Conservation (phyloP, 805 yeast genomes). For the Teunomyces tritomae region DNA sequence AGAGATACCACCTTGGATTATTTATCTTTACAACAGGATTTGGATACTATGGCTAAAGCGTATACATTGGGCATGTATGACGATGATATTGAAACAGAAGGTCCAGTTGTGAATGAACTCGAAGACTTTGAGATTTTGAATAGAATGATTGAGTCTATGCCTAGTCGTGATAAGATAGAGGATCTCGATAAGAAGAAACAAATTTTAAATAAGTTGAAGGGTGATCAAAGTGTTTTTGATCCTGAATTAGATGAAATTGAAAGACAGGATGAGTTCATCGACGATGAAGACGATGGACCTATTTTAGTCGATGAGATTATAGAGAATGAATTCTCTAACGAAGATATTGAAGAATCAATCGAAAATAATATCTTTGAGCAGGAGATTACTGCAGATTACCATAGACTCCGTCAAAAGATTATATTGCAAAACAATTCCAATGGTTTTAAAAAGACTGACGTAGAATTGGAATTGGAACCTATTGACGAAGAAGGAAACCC, state of each 20-base stretch:
- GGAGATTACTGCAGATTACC: slow-evolving; percentile 55
- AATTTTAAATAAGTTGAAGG: background rate
- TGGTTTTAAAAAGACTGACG: slow-evolving; percentile 45
- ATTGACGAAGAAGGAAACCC: slow-evolving; percentile 63
- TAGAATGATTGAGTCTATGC: slow-evolving; percentile 40
- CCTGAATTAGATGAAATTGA: slow-evolving; percentile 17
- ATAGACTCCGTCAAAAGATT: slow-evolving; percentile 52
- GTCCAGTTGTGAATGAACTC: slow-evolving; percentile 52
- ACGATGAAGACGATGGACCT: slow-evolving; percentile 36
- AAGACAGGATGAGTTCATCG: slow-evolving; percentile 23
- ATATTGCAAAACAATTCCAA: slow-evolving; percentile 36
- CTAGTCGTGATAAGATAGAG: slow-evolving; percentile 9
- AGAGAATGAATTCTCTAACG: slow-evolving; percentile 30
- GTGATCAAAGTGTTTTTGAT: slow-evolving; percentile 6
- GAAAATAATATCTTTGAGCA: slow-evolving; percentile 33
- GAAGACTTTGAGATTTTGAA: slow-evolving; percentile 56
- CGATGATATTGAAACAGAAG: slow-evolving; percentile 55
- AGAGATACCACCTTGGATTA: slow-evolving; percentile 37
- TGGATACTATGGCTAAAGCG: slow-evolving; percentile 60
- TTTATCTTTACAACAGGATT: slow-evolving; percentile 38
- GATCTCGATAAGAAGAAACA: background rate
- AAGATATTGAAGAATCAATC: slow-evolving; percentile 13
- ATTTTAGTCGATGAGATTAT: slow-evolving; percentile 43
- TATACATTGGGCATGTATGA: slow-evolving; percentile 60
- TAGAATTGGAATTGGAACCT: slow-evolving; percentile 62